Conservation (phyloP, 805 yeast genomes). For the Hanseniaspora mollemarum region DNA sequence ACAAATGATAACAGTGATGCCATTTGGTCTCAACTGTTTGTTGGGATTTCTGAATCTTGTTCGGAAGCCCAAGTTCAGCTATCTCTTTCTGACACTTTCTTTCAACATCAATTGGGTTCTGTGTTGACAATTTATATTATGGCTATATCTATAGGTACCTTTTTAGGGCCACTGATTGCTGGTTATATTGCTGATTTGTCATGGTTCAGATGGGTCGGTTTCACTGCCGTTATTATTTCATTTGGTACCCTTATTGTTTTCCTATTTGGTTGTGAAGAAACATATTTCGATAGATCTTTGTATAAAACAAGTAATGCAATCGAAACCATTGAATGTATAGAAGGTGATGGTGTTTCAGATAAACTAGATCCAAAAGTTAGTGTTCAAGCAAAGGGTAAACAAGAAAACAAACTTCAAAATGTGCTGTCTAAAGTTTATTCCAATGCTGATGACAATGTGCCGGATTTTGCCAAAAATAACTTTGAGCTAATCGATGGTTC, state of each 20-base stretch:
- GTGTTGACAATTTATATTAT: slow-evolving; percentile 62
- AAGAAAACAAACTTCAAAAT: slow-evolving; percentile 1
- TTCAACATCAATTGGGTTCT: slow-evolving; percentile 64
- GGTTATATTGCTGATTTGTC: slow-evolving; percentile 53
- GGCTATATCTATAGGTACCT: slow-evolving; percentile 67
- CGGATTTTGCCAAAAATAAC: slow-evolving; percentile 6
- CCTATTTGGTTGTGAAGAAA: slow-evolving; percentile 57
- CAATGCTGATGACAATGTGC: slow-evolving; percentile 17
- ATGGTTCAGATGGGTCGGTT: slow-evolving; percentile 73
- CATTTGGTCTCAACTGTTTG: slow-evolving; percentile 67
- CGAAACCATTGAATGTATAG: neutral
- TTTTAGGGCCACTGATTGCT: slow-evolving; percentile 67
- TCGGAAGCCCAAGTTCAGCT: slow-evolving; percentile 63
- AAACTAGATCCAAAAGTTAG: neutral
- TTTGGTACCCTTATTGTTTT: slow-evolving; percentile 46
- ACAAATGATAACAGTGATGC: slow-evolving; percentile 46
- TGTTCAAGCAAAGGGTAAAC: slow-evolving; percentile 1
- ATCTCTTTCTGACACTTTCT: slow-evolving; percentile 61
- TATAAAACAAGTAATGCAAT: slow-evolving; percentile 26
- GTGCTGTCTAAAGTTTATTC: slow-evolving; percentile 16
- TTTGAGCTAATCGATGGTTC: slow-evolving; percentile 31
- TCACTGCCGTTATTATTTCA: slow-evolving; percentile 51
- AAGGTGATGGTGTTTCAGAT: slow-evolving; percentile 7
- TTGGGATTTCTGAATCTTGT: slow-evolving; percentile 69
- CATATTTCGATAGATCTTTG: slow-evolving; percentile 47